Percentiles rank a stretch among this genome's conserved stretches.
Conservation (phyloP, 2,329 filamentous ascomycete genomes). For the Xylariaceae sp. region DNA sequence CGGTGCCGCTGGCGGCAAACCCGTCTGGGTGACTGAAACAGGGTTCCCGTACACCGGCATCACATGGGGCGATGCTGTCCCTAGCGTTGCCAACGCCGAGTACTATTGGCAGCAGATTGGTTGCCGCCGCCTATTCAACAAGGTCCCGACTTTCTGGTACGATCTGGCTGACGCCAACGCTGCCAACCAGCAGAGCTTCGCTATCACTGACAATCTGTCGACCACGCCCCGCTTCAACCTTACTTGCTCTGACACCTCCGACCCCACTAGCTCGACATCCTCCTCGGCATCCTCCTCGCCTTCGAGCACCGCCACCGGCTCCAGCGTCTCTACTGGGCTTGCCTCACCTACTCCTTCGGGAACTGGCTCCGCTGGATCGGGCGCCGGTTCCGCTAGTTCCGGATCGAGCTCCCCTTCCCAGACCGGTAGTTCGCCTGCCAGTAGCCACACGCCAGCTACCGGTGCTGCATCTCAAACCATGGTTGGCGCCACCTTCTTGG, state of each 20-base stretch:
- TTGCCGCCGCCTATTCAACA: conserved; percentile 27
- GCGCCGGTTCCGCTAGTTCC: conserved; percentile 2
- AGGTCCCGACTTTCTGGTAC: conserved; percentile 35
- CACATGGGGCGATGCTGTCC: conserved; percentile 42
- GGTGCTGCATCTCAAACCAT: conserved; percentile 15
- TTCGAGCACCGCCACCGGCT: not conserved
- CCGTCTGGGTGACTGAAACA: conserved; percentile 62
- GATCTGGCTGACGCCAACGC: conserved; percentile 32
- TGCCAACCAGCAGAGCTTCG: conserved; percentile 26
- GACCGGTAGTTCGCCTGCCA: conserved; percentile 2
- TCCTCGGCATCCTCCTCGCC: no score
- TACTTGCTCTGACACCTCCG: conserved; percentile 17
- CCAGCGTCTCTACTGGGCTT: conserved; percentile 1
- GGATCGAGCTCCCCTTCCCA: conserved; percentile 3
- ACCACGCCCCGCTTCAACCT: conserved; percentile 24
- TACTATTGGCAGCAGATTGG: conserved; percentile 34
- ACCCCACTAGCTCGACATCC: conserved; percentile 15
- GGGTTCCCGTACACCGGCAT: conserved; percentile 51
- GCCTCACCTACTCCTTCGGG: conserved; percentile 8
- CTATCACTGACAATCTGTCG: conserved; percentile 22
- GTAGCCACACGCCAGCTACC: not conserved
- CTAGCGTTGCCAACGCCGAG: conserved; percentile 45
- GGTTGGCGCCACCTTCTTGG: conserved; percentile 14
- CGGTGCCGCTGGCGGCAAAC: conserved; percentile 50
- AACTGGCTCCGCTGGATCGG: conserved; percentile 3